Evolutionary conservation across 371 early-diverging fungal genomes (phyloP).

Genomic region (Thermomucor indicae-seudaticae): DNA sequence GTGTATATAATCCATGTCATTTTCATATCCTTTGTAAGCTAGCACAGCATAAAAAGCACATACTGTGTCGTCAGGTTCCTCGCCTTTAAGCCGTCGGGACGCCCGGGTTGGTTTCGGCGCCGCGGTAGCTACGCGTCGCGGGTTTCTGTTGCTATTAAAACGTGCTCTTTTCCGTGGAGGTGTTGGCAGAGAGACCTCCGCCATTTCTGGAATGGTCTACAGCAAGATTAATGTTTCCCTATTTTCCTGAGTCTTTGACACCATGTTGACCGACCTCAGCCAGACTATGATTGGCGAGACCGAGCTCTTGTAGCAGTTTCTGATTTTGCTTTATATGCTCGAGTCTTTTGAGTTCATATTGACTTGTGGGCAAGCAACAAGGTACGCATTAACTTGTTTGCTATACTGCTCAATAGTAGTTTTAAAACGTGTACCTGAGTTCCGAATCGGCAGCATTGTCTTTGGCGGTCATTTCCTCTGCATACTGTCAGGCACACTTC

Average conservation of each 20-base stretch:
- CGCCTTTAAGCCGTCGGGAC: conserved; percentile 36
- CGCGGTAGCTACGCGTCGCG: neutral
- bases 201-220: neutral
- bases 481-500: neutral
- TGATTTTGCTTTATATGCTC: conserved; percentile 38
- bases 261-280: neutral
- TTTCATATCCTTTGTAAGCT: neutral
- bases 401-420: neutral
- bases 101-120: conserved; percentile 11
- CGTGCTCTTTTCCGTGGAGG: conserved; percentile 10
- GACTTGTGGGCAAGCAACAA: conserved; percentile 9
- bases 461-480: neutral
- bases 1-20: neutral
- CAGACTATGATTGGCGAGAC: no score
- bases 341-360: conserved; percentile 37
- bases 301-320: conserved; percentile 30
- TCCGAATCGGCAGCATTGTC: neutral
- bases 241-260: neutral
- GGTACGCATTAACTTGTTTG: neutral
- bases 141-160: conserved; percentile 2
- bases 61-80: conserved; percentile 38
- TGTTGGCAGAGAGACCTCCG: neutral
- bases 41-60: neutral
- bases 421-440: neutral
- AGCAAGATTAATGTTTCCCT: conserved; percentile 1